These are phyloP conservation scores for Ceratonia siliqua DNA, from an alignment of 306 rosid genomes.

Conservation along the genomic window DNA sequence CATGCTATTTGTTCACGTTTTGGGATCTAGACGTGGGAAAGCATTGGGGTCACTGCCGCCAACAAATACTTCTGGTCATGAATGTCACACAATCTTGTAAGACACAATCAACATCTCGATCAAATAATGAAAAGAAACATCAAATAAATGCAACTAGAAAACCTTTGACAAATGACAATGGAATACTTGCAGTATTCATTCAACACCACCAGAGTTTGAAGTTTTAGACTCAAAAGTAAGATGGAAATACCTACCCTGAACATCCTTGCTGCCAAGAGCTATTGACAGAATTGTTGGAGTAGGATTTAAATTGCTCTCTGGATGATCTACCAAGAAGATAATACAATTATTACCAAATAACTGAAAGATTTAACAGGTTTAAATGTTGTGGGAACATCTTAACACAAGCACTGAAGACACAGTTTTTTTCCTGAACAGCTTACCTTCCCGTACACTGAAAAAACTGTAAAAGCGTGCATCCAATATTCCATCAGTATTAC, in stretches of 20 bases:
- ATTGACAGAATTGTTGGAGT: slow-evolving; percentile 68
- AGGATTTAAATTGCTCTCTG: slow-evolving; percentile 65
- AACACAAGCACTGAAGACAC: background rate
- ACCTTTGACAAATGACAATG: background rate
- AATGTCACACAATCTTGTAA: slow-evolving; percentile 27
- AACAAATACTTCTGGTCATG: slow-evolving; percentile 76
- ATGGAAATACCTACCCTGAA: slow-evolving; percentile 61
- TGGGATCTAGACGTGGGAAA: slow-evolving; percentile 82
- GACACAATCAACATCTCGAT: slow-evolving; percentile 11
- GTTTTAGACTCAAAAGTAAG: background rate
- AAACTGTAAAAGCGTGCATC: slow-evolving; percentile 77
- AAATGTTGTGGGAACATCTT: background rate
- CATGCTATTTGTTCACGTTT: slow-evolving; percentile 78
- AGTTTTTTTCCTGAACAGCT: background rate
- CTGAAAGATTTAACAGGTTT: background rate
- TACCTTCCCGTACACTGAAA: slow-evolving; percentile 86
- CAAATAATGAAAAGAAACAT: slow-evolving; percentile 17
- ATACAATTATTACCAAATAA: slow-evolving; percentile 14
- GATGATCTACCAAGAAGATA: slow-evolving; percentile 60
- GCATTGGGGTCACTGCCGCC: slow-evolving; percentile 92
- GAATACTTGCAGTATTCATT: slow-evolving; percentile 14
- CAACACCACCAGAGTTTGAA: background rate
- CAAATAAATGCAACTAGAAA: slow-evolving; percentile 13
- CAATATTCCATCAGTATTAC: slow-evolving; percentile 87
- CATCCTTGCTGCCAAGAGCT: slow-evolving; percentile 52